Evolutionary conservation across 2,329 filamentous ascomycete genomes (phyloP).

Genomic region (Apiospora kogelbergensis): DNA sequence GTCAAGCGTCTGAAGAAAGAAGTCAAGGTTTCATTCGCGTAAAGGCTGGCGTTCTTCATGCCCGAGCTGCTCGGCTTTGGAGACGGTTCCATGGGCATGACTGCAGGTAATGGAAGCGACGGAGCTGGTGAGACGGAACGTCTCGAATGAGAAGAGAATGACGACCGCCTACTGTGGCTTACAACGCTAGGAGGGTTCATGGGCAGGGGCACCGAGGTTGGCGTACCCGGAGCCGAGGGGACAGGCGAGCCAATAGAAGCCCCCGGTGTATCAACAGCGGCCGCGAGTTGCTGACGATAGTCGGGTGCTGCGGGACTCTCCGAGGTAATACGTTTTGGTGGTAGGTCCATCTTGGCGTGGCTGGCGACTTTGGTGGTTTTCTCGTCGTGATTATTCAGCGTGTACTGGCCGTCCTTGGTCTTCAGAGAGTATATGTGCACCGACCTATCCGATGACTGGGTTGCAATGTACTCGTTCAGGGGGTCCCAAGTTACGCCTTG

Average conservation of each 20-base stretch:
- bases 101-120: conserved; percentile 88
- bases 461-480: conserved; percentile 95
- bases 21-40: conserved; percentile 94
- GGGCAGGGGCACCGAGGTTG: conserved; percentile 81
- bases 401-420: conserved; percentile 95
- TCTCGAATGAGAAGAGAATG: conserved; percentile 74
- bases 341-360: conserved; percentile 81
- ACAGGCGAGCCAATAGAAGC: conserved; percentile 75
- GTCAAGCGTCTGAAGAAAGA: conserved; percentile 94
- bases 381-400: conserved; percentile 61
- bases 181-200: conserved; percentile 94
- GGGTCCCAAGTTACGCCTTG: conserved; percentile 99
- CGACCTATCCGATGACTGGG: conserved; percentile 95
- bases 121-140: conserved; percentile 92
- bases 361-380: conserved; percentile 80
- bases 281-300: conserved; percentile 63
- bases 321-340: conserved; percentile 83
- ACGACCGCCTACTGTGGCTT: conserved; percentile 91
- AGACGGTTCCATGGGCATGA: conserved; percentile 90
- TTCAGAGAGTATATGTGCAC: conserved; percentile 97
- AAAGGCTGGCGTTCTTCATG: conserved; percentile 83
- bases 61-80: conserved; percentile 72
- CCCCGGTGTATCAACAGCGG: conserved; percentile 48
- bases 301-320: conserved; percentile 84
- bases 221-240: conserved; percentile 90